Percentiles rank a stretch among this genome's conserved stretches.
These are phyloP conservation scores for Scytalidium sp. DNA, from an alignment of 2,329 filamentous ascomycete species.

Conservation along the genomic window DNA sequence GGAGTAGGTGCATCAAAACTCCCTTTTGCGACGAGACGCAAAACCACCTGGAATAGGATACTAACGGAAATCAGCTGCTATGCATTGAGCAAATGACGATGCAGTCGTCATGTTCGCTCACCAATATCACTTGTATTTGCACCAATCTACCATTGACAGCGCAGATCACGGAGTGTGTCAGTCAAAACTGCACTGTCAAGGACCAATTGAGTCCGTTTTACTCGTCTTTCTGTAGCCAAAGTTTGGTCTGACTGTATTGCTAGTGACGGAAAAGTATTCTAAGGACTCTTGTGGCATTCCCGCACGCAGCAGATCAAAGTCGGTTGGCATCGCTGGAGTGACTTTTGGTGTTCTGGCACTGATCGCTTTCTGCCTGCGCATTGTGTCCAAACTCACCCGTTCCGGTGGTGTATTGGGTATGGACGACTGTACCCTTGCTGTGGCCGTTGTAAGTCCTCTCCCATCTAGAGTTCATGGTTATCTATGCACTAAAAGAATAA, in stretches of 20 bases:
- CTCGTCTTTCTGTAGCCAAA: background rate
- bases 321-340: background rate
- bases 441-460: slow-evolving; percentile 1
- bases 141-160: background rate
- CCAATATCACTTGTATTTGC: slow-evolving; percentile 3
- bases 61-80: slow-evolving; percentile 1
- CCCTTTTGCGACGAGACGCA: background rate
- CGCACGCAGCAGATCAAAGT: background rate
- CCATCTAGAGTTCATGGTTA: background rate
- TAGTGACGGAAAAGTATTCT: slow-evolving; percentile 1
- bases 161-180: slow-evolving; percentile 1
- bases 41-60: too few species aligned
- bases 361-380: slow-evolving; percentile 1
- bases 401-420: background rate
- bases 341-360: slow-evolving; percentile 1
- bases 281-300: slow-evolving; percentile 1
- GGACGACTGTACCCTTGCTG: slow-evolving; percentile 3
- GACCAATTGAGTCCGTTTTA: background rate
- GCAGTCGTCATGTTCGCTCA: slow-evolving; percentile 4
- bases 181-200: slow-evolving; percentile 1
- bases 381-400: background rate
- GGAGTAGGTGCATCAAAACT: background rate
- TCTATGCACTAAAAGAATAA: background rate
- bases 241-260: too few species aligned
- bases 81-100: slow-evolving; percentile 1